Evolutionary conservation across 805 yeast genomes (phyloP), one percentile per base, ranked within the genome.

Genomic region (Sugiyamaella floridensis): DNA sequence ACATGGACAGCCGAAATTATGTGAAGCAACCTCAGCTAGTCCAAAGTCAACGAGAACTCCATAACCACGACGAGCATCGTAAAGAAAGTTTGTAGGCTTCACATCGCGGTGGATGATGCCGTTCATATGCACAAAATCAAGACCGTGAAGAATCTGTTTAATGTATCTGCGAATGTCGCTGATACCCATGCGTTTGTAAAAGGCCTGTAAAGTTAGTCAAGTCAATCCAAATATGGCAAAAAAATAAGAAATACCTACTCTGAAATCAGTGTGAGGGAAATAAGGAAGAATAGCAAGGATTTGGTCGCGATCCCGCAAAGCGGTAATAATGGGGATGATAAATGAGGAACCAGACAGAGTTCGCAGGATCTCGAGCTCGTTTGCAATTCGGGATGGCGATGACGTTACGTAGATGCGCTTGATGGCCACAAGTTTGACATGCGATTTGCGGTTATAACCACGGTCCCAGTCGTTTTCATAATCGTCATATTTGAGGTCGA

Each of bases 11-110:
- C 51, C 48, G 14, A 51, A 44, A 10, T 45, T 55, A 22, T 47
- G 41, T 5, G 63, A 50, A 55, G 75, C 78, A 58, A 75, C 74
- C 67, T 89, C 97, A 2, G 97, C 97, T 43, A 89, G 73, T 1
- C 97, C 97, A 73, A 89, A 90, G 71, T 89, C 97, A 4, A 89
- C 96, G 43, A 89, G 69, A 0, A 88, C 92, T 6, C 97, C 97
- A 50, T 78, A 75, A 46, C 83, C 77, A 45, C 76, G 78, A 56
- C 75, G 73, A 2, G 85, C 82, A 70, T 85, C 81, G 67, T 82
- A 85, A 40, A 85, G 67, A 63, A 85, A 85, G 65, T 85, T 85
- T 2, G 87, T 86, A 0, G 95, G 92, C 65, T 92, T 92, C 63
- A 92, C 82, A 69, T 92, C 99, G 63, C 99, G 78, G 69, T 92